These are phyloP conservation scores for Neurospora pannonica DNA, from an alignment of 495 filamentous ascomycete species.

Conservation along the genomic window DNA sequence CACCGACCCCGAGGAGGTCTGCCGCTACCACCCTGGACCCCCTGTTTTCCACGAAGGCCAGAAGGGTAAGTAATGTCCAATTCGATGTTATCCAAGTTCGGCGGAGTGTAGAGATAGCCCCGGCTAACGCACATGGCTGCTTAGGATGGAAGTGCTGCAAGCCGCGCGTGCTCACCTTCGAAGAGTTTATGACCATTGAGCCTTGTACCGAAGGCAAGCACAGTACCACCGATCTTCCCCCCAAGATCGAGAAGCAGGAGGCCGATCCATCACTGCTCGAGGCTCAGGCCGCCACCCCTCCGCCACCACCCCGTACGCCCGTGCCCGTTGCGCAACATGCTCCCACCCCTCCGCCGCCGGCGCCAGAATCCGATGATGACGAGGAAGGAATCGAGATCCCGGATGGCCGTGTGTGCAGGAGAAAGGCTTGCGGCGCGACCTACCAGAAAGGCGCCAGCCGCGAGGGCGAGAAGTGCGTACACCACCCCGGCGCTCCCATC, in stretches of 20 bases:
- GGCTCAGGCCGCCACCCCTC: conserved; percentile 17
- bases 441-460: conserved; percentile 52
- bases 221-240: conserved; percentile 64
- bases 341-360: conserved; percentile 52
- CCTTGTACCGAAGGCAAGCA: conserved; percentile 94
- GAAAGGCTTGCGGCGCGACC: conserved; percentile 57
- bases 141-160: conserved; percentile 99
- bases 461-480: conserved; percentile 69
- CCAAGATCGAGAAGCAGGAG: conserved; percentile 46
- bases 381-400: conserved; percentile 63
- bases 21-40: conserved; percentile 86
- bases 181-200: conserved; percentile 91
- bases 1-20: conserved; percentile 73
- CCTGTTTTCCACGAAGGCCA: conserved; percentile 97
- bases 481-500: conserved; percentile 78
- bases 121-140: neutral
- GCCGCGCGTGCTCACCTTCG: conserved; percentile 92
- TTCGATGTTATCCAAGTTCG: neutral
- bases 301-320: conserved; percentile 39
- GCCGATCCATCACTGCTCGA: conserved; percentile 23
- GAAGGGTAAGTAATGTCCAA: conserved; percentile 61
- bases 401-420: conserved; percentile 63
- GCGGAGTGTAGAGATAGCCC: neutral
- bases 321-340: conserved; percentile 45
- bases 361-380: conserved; percentile 79